phyloP scores from a whole-genome alignment of 768 basidiomycete genomes.

The Termitomyces sp. region DNA sequence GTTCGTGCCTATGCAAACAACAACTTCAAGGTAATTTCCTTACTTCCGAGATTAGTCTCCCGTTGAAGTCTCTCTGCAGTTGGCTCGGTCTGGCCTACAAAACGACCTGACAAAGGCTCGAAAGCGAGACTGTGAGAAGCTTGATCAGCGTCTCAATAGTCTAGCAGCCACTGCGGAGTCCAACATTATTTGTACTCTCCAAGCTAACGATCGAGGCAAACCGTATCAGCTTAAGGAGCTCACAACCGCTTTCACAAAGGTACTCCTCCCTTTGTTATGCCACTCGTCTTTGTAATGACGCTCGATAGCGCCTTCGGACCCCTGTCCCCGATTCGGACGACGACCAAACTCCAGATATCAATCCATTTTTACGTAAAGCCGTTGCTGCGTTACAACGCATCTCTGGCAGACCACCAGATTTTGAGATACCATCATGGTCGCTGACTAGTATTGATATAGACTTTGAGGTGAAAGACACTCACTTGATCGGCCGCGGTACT shows the following conservation, averaged over 20 bases:
- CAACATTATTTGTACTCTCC: slow-evolving; percentile 5
- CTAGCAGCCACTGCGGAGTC: slow-evolving; percentile 2
- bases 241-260: slow-evolving; percentile 14
- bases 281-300: neutral
- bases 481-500: slow-evolving; percentile 20
- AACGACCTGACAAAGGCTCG: slow-evolving; percentile 8
- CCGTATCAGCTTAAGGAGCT: slow-evolving; percentile 12
- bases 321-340: neutral
- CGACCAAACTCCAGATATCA: slow-evolving; percentile 4
- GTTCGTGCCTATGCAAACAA: slow-evolving; percentile 4
- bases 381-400: slow-evolving; percentile 9
- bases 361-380: slow-evolving; percentile 11
- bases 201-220: slow-evolving; percentile 5
- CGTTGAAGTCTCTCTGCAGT: neutral
- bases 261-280: neutral
- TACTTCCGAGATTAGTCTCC: neutral
- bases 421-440: slow-evolving; percentile 18
- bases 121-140: slow-evolving; percentile 5
- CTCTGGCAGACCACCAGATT: slow-evolving; percentile 10
- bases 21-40: slow-evolving; percentile 8
- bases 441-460: slow-evolving; percentile 22
- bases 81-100: slow-evolving; percentile 8
- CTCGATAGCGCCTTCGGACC: slow-evolving; percentile 6
- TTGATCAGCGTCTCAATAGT: slow-evolving; percentile 2
- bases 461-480: slow-evolving; percentile 14